Conservation (phyloP, 1,139 yeast species). For the Hyphopichia khmerensis region DNA sequence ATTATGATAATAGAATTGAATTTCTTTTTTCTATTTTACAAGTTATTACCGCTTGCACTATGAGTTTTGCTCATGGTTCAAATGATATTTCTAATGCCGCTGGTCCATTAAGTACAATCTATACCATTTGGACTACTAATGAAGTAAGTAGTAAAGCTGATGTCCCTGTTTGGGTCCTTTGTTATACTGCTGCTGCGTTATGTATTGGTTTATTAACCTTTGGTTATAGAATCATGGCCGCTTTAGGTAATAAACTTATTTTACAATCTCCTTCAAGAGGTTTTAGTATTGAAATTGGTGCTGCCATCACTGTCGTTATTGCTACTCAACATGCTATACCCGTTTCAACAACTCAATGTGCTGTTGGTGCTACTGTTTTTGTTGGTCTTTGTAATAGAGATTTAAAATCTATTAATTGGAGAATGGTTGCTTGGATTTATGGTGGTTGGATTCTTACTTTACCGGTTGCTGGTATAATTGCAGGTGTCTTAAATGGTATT, state of each 20-base stretch:
- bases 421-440: conserved; percentile 73
- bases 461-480: conserved; percentile 72
- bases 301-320: conserved; percentile 73
- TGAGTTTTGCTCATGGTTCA: conserved; percentile 83
- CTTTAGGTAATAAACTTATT: conserved; percentile 73
- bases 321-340: conserved; percentile 75
- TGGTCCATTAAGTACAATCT: conserved; percentile 71
- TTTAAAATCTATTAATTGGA: conserved; percentile 69
- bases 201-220: conserved; percentile 72
- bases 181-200: conserved; percentile 66
- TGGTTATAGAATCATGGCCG: conserved; percentile 70
- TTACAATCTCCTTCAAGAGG: conserved; percentile 81
- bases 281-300: conserved; percentile 76
- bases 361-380: conserved; percentile 78
- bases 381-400: conserved; percentile 74
- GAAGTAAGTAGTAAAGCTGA: conserved; percentile 47
- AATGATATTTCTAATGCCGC: conserved; percentile 80
- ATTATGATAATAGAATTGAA: conserved; percentile 71
- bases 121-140: conserved; percentile 60
- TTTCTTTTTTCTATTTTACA: conserved; percentile 69
- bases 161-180: conserved; percentile 72
- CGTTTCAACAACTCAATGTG: conserved; percentile 74
- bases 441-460: conserved; percentile 72
- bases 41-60: conserved; percentile 73
- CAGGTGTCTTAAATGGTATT: conserved; percentile 67